Conservation (phyloP, 1,284 basidiomycete genomes). For the Austropuccinia psidii region DNA sequence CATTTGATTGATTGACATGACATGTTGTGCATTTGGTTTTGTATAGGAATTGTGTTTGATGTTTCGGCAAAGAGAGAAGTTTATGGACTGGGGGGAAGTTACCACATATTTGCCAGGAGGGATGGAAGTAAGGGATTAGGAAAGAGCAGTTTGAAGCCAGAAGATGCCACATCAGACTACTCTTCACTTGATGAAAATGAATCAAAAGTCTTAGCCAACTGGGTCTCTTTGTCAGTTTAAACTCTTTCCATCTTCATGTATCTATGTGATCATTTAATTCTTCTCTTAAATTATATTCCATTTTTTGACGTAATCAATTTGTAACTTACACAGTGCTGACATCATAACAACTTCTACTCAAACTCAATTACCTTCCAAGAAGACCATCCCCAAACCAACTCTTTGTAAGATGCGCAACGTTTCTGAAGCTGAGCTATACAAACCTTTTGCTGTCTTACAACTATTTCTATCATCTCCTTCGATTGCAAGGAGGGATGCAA, state of each 20-base stretch:
- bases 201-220: slow-evolving; percentile 77
- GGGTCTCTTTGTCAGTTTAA: slow-evolving; percentile 54
- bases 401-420: slow-evolving; percentile 92
- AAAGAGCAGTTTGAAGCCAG: slow-evolving; percentile 71
- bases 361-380: too few species aligned
- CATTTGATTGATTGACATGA: too few species aligned
- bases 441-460: slow-evolving; percentile 86
- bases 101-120: slow-evolving; percentile 57
- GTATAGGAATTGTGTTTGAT: slow-evolving; percentile 70
- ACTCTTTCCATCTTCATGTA: too few species aligned
- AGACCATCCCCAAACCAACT: too few species aligned
- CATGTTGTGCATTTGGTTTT: too few species aligned
- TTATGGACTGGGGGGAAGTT: slow-evolving; percentile 65
- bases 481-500: slow-evolving; percentile 87
- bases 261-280: too few species aligned
- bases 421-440: slow-evolving; percentile 65
- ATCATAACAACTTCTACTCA: too few species aligned
- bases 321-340: too few species aligned
- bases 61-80: slow-evolving; percentile 68
- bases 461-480: slow-evolving; percentile 88
- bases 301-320: too few species aligned
- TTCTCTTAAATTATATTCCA: too few species aligned
- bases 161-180: slow-evolving; percentile 84
- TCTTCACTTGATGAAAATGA: slow-evolving; percentile 66
- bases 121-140: slow-evolving; percentile 48